Conservation (phyloP, 352 stramenopile genomes). For the Globisporangium carolinianum region DNA sequence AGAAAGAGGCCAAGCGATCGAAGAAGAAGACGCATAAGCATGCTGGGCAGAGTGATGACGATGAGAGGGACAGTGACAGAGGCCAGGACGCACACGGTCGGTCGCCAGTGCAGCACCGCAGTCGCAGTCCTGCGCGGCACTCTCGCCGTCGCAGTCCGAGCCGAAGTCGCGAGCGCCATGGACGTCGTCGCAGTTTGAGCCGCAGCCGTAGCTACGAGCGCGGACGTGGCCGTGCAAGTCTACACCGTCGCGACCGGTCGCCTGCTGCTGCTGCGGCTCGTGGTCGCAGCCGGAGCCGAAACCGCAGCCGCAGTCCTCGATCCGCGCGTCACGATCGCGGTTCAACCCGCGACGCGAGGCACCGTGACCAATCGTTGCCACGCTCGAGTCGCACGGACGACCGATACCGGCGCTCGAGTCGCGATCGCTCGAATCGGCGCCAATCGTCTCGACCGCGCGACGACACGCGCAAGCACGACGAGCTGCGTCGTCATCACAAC, state of each 20-base stretch:
- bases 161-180: not conserved
- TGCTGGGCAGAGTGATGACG: slow-evolving; percentile 13
- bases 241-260: not conserved
- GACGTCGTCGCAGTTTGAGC: not conserved
- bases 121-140: not conserved
- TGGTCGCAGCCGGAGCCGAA: slow-evolving; percentile 1
- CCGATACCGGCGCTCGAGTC: not conserved
- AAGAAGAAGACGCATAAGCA: slow-evolving; percentile 25
- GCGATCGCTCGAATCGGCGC: not conserved
- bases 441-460: not conserved
- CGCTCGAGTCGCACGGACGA: not conserved
- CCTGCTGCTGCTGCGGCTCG: not conserved
- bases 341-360: not conserved
- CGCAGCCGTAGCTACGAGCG: not conserved
- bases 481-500: not conserved
- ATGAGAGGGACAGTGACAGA: slow-evolving; percentile 6
- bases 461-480: not conserved
- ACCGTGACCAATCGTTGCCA: not conserved
- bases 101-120: slow-evolving; percentile 3
- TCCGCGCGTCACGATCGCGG: no score
- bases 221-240: not conserved
- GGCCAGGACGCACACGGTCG: slow-evolving; percentile 7
- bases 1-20: slow-evolving; percentile 24
- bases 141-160: not conserved
- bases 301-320: not conserved